Evolutionary conservation across 1,284 basidiomycete species (phyloP).

Genomic region (Heterobasidion irregulare): DNA sequence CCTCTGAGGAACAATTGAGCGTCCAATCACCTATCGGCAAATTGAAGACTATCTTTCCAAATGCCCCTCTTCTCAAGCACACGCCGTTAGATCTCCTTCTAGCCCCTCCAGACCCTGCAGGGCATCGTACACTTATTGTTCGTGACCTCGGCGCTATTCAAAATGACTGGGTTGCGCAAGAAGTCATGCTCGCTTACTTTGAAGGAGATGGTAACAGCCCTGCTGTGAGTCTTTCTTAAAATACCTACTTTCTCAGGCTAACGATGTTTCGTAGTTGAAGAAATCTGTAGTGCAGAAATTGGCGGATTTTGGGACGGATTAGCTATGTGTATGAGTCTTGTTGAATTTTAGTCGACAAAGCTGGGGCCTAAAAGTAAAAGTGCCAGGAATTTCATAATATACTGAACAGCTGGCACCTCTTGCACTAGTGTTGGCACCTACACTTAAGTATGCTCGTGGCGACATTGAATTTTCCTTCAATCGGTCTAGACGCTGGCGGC

Average conservation of each 20-base stretch:
- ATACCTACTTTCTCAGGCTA: neutral
- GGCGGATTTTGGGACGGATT: constrained; percentile 10
- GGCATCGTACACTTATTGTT: constrained; percentile 52
- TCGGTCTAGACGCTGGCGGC: neutral
- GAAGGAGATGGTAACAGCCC: constrained; percentile 64
- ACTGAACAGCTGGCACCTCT: too few species aligned
- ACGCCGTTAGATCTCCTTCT: constrained; percentile 62
- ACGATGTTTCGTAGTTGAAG: constrained; percentile 16
- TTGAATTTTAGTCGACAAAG: too few species aligned
- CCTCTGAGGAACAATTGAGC: constrained; percentile 46
- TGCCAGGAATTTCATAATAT: too few species aligned
- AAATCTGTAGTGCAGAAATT: constrained; percentile 19
- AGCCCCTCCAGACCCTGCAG: constrained; percentile 41
- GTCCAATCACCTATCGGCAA: constrained; percentile 59
- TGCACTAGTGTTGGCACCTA: too few species aligned
- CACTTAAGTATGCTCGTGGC: too few species aligned
- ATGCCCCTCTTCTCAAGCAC: constrained; percentile 55
- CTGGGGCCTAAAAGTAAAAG: too few species aligned
- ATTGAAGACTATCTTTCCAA: constrained; percentile 71
- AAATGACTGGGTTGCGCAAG: constrained; percentile 63
- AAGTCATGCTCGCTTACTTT: constrained; percentile 71
- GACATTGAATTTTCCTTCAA: too few species aligned
- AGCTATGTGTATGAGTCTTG: neutral
- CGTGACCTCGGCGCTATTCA: constrained; percentile 65
- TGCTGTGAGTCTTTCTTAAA: constrained; percentile 37